Evolutionary conservation across 2,329 filamentous ascomycete species (phyloP).

Genomic region (Ceratocystis variospora): DNA sequence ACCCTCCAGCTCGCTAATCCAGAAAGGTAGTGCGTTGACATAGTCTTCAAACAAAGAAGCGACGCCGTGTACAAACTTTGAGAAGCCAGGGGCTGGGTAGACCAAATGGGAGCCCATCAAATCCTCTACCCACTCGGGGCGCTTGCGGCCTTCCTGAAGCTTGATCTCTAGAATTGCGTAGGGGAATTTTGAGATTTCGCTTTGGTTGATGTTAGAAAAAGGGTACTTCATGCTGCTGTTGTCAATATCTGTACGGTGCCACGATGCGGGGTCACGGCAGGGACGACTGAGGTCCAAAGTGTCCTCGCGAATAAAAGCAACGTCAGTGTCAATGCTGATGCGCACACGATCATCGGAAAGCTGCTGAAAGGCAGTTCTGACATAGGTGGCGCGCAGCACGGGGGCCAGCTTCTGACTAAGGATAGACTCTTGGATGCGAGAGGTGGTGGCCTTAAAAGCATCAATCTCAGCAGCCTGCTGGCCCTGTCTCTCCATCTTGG

Average conservation of each 20-base stretch:
- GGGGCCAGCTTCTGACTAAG: conserved; percentile 65
- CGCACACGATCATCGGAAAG: conserved; percentile 80
- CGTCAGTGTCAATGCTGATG: conserved; percentile 82
- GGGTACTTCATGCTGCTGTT: conserved; percentile 69
- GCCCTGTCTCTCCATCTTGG: conserved; percentile 72
- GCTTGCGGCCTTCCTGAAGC: conserved; percentile 58
- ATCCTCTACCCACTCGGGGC: conserved; percentile 77
- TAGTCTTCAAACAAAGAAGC: conserved; percentile 88
- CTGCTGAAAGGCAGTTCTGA: conserved; percentile 90
- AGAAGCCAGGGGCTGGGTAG: conserved; percentile 78
- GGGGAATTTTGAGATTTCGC: conserved; percentile 81
- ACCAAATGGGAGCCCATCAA: conserved; percentile 87
- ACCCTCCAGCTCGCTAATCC: conserved; percentile 79
- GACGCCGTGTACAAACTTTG: conserved; percentile 91
- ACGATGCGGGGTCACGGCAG: conserved; percentile 73
- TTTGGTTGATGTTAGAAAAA: conserved; percentile 74
- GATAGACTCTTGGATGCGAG: conserved; percentile 68
- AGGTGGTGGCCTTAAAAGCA: conserved; percentile 55
- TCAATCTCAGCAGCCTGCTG: conserved; percentile 52
- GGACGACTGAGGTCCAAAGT: conserved; percentile 70
- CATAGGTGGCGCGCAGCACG: conserved; percentile 81
- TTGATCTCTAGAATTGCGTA: conserved; percentile 90
- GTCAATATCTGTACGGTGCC: conserved; percentile 89
- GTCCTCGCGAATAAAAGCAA: conserved; percentile 72
- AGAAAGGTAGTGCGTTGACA: conserved; percentile 92